phyloP scores from a whole-genome alignment of 768 basidiomycete genomes.

The Clitopilus hobsonii region DNA sequence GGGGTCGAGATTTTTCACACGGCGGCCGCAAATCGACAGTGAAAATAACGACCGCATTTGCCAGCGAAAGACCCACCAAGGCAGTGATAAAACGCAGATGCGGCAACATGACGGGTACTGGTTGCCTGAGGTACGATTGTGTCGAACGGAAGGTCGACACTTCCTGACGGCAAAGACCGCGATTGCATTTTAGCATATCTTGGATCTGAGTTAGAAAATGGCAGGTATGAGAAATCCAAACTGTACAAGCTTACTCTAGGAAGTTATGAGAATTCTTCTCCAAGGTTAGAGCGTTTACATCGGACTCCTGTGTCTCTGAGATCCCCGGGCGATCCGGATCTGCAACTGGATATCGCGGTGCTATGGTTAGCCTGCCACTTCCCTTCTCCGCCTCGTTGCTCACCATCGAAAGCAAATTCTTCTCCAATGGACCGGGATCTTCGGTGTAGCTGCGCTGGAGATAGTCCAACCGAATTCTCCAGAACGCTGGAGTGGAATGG shows the following conservation, averaged over 20 bases:
- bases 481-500: not conserved
- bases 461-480: slow-evolving; percentile 33
- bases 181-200: slow-evolving; percentile 81
- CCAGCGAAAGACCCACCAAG: slow-evolving; percentile 64
- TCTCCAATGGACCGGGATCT: slow-evolving; percentile 45
- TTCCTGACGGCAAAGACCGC: slow-evolving; percentile 46
- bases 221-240: slow-evolving; percentile 1
- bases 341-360: not conserved
- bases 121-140: slow-evolving; percentile 59
- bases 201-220: slow-evolving; percentile 10
- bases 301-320: slow-evolving; percentile 50
- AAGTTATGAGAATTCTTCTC: slow-evolving; percentile 81
- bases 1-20: too few relatives aligned
- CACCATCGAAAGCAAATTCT: slow-evolving; percentile 68
- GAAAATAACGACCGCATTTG: not conserved
- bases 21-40: too few relatives aligned
- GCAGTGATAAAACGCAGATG: slow-evolving; percentile 82
- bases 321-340: not conserved
- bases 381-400: slow-evolving; percentile 8
- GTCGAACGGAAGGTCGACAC: slow-evolving; percentile 53
- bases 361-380: not conserved
- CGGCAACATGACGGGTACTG: slow-evolving; percentile 73
- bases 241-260: slow-evolving; percentile 52
- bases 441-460: slow-evolving; percentile 44
- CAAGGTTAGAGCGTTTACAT: slow-evolving; percentile 50